Percentiles rank a stretch among this genome's conserved stretches.
phyloP scores from a whole-genome alignment of 2,329 filamentous ascomycete species.

The Claviceps purpurea region DNA sequence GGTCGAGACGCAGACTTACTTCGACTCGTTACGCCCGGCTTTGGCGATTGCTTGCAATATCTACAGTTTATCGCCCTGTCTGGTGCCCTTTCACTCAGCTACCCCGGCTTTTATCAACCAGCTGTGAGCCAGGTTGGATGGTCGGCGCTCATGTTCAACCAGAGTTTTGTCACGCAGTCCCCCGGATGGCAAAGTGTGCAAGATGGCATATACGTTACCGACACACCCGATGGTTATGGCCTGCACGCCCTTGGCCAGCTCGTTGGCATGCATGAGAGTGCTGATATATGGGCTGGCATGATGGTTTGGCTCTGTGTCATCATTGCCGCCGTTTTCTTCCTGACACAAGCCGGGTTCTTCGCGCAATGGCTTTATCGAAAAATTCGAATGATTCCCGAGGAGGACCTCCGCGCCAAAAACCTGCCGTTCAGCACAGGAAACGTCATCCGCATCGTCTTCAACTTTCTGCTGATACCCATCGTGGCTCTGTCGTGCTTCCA shows the following conservation, averaged over 20 bases:
- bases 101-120: constrained; percentile 90
- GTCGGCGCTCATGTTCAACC: constrained; percentile 86
- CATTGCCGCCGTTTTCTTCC: constrained; percentile 49
- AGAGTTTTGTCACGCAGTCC: constrained; percentile 65
- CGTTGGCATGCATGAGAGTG: constrained; percentile 60
- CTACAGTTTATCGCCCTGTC: constrained; percentile 86
- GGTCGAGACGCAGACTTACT: constrained; percentile 86
- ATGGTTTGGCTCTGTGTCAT: constrained; percentile 80
- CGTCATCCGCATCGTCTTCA: constrained; percentile 75
- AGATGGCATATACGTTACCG: constrained; percentile 78
- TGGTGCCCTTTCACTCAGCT: constrained; percentile 73
- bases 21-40: constrained; percentile 85
- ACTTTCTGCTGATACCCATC: constrained; percentile 81
- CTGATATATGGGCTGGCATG: constrained; percentile 90
- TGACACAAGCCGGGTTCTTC: constrained; percentile 67
- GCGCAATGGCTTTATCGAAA: constrained; percentile 63
- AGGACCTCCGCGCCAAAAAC: constrained; percentile 85
- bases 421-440: constrained; percentile 74
- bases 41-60: constrained; percentile 93
- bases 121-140: constrained; percentile 77
- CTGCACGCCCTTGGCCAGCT: constrained; percentile 68
- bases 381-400: constrained; percentile 59
- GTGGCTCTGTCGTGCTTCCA: constrained; percentile 84
- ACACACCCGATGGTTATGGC: constrained; percentile 72
- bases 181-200: constrained; percentile 52